phyloP scores from a whole-genome alignment of 1,284 basidiomycete species.

The Thecaphora thlaspeos region DNA sequence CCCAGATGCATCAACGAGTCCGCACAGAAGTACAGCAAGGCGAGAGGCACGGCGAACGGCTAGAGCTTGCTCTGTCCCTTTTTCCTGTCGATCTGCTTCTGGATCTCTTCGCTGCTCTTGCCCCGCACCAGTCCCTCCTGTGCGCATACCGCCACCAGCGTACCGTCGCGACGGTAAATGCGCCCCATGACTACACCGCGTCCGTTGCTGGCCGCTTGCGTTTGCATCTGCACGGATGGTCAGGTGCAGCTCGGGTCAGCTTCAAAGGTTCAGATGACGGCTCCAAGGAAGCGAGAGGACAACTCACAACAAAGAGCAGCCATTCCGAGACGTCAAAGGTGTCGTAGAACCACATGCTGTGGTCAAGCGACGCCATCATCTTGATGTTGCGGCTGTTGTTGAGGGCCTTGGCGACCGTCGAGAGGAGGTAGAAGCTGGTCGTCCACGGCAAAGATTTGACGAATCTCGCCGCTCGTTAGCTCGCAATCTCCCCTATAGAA shows the following conservation, averaged over 20 bases:
- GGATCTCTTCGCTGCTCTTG: slow-evolving; percentile 4
- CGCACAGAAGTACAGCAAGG: no score
- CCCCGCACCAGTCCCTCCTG: slow-evolving; percentile 40
- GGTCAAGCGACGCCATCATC: slow-evolving; percentile 56
- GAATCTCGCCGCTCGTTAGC: no score
- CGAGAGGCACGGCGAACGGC: no score
- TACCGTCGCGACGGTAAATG: slow-evolving; percentile 50
- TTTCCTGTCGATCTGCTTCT: not conserved
- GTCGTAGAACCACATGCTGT: slow-evolving; percentile 56
- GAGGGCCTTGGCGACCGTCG: slow-evolving; percentile 45
- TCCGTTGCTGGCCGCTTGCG: slow-evolving; percentile 50
- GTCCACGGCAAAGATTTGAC: no score
- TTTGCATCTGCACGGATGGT: slow-evolving; percentile 38
- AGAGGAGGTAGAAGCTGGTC: slow-evolving; percentile 48
- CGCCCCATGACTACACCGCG: slow-evolving; percentile 49
- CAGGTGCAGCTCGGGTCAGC: not conserved
- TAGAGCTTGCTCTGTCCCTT: slow-evolving; percentile 17
- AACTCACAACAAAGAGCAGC: slow-evolving; percentile 48
- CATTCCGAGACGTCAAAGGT: slow-evolving; percentile 50
- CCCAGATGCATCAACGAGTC: no score
- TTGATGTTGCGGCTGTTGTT: slow-evolving; percentile 32
- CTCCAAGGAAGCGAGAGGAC: no score
- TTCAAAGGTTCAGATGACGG: no score
- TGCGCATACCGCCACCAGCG: slow-evolving; percentile 47
- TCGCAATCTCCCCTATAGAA: no score